Conservation (phyloP, 805 yeast species). For the Kurtzmaniella cleridarum region DNA sequence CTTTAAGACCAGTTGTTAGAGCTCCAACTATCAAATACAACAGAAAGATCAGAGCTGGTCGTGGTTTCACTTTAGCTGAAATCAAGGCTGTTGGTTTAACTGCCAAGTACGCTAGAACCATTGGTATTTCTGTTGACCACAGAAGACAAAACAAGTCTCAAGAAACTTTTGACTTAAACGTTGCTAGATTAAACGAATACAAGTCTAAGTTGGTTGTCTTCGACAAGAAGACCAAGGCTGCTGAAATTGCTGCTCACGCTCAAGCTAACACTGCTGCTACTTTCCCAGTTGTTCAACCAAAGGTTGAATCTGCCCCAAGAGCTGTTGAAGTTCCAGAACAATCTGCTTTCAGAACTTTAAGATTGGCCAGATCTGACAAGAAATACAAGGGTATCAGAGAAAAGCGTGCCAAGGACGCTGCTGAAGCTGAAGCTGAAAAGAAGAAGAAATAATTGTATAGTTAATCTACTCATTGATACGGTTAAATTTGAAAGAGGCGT, state of each 20-base stretch:
- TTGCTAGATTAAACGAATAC: constrained; percentile 95
- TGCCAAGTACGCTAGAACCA: constrained; percentile 90
- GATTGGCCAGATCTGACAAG: constrained; percentile 92
- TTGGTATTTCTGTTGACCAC: constrained; percentile 99
- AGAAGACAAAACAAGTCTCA: constrained; percentile 98
- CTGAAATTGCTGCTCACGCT: constrained; percentile 57
- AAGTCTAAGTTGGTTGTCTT: constrained; percentile 91
- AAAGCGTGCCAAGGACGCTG: constrained; percentile 95
- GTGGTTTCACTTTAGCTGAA: constrained; percentile 98
- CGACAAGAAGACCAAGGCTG: constrained; percentile 79
- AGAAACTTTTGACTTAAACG: constrained; percentile 92
- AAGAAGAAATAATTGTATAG: constrained; percentile 62
- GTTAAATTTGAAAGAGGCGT: neutral
- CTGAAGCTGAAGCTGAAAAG: constrained; percentile 99
- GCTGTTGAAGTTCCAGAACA: constrained; percentile 73
- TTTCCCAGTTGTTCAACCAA: constrained; percentile 88
- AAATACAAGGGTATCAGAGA: constrained; percentile 93
- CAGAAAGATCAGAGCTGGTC: constrained; percentile 99
- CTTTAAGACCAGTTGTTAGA: constrained; percentile 96
- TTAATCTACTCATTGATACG: constrained; percentile 17
- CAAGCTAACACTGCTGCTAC: constrained; percentile 75
- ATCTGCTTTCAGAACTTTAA: constrained; percentile 88
- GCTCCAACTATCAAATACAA: constrained; percentile 98
- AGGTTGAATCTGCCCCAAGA: constrained; percentile 72
- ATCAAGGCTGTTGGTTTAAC: constrained; percentile 95